Base-by-base conservation (phyloP, 257 asterid species). In the Solanum bukasovii region DNA sequence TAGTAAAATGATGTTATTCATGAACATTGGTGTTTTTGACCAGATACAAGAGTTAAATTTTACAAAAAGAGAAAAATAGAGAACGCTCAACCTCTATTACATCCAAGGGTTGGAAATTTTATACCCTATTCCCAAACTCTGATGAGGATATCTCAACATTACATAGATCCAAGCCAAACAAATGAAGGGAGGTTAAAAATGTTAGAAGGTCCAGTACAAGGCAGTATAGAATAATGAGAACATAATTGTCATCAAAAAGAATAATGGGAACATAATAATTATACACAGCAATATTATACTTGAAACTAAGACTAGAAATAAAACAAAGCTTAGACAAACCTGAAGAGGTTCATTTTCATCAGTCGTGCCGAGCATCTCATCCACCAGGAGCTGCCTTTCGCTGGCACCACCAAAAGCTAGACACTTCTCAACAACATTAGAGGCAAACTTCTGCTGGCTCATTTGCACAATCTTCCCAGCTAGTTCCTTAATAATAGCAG, bases 361-460 rank as follows among this genome's bases (percentile, higher is more conserved):
- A 49, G 98, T 96, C 71, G 96, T 92, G 33, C 99, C 99, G n/a
- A 96, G 98, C 99, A 96, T 96, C 96, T 96, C 99, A 37, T 93
- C 93, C 91, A 96, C 97, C 92, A 96, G 89, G 34, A 95, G 92
- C 86, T 93, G 98, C 61, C 98, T 95, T 90, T 96, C 96, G 74
- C 90, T 91, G 33, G 98, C 94, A 88, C 94, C 96, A 67, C 98
- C 93, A 91, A 95, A 96, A 52, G 98, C 89, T 91, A 96, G 92
- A 90, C 99, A 96, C 89, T 96, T 96, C 95, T 96, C 99, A 21
- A 95, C 98, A 88, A 96, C 99, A 87, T 96, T 96, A 23, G 99
- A 96, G n/a, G 99, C 99, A 89, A 95, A 96, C 91, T 96, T 96
- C 94, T 96, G 99, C 93, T 96, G 99, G 91, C 99, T 96, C 99